Conservation (phyloP, 176 grass and related monocot genomes). For the Phragmites australis region DNA sequence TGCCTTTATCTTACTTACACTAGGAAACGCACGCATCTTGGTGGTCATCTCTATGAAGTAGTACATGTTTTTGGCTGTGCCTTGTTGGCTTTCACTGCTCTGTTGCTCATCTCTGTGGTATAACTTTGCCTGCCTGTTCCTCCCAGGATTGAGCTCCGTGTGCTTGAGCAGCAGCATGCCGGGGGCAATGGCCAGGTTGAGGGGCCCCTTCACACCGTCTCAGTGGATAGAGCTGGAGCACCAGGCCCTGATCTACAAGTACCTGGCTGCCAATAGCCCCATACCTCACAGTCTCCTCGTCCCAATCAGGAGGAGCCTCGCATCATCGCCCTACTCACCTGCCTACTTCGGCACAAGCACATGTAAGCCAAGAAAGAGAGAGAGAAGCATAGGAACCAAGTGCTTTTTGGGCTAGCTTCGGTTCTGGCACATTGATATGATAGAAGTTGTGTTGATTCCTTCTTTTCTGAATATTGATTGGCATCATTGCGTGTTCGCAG, state of each 20-base stretch:
- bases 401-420: constrained; percentile 35
- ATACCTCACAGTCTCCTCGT: constrained; percentile 73
- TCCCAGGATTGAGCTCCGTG: constrained; percentile 52
- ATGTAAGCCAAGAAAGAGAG: constrained; percentile 56
- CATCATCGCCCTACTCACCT: constrained; percentile 64
- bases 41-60: constrained; percentile 31
- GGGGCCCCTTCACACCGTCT: constrained; percentile 86
- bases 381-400: constrained; percentile 14
- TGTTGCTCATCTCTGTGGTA: constrained; percentile 37
- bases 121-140: background rate
- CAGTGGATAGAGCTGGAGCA: constrained; percentile 98
- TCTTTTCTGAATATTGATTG: constrained; percentile 46
- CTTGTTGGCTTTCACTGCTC: constrained; percentile 35
- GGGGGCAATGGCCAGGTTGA: constrained; percentile 66
- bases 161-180: constrained; percentile 70
- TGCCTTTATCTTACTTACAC: constrained; percentile 31
- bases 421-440: constrained; percentile 35
- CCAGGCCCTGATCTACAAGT: constrained; percentile 96
- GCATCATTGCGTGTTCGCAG: constrained; percentile 44
- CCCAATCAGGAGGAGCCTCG: constrained; percentile 76
- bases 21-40: constrained; percentile 42
- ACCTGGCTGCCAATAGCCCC: constrained; percentile 74
- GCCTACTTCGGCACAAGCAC: constrained; percentile 69
- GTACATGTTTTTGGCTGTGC: constrained; percentile 36
- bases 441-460: constrained; percentile 35